Conservation (phyloP, 306 rosid genomes). For the Pterocarpus santalinus region DNA sequence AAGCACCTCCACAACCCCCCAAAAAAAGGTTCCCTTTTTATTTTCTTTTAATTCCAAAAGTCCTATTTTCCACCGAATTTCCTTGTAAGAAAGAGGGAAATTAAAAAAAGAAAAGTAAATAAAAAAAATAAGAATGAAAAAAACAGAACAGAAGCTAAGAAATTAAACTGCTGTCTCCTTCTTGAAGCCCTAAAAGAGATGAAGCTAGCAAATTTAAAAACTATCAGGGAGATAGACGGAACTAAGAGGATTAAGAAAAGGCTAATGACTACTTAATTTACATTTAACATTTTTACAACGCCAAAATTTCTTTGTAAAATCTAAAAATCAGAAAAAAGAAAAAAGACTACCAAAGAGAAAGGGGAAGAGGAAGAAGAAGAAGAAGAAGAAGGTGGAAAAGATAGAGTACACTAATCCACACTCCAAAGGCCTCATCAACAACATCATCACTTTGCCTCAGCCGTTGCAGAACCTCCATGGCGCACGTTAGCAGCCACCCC, state of each 20-base stretch:
- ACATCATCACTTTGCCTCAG: slow-evolving; percentile 60
- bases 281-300: slow-evolving; percentile 68
- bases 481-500: slow-evolving; percentile 58
- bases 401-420: slow-evolving; percentile 49
- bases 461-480: slow-evolving; percentile 55
- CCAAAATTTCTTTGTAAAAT: slow-evolving; percentile 76
- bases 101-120: background rate
- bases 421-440: slow-evolving; percentile 71
- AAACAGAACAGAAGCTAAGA: background rate
- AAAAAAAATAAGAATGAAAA: background rate
- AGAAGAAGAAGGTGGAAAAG: slow-evolving; percentile 15
- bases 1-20: background rate
- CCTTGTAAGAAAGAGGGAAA: background rate
- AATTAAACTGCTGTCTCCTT: slow-evolving; percentile 20
- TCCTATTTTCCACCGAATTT: slow-evolving; percentile 38
- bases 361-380: background rate
- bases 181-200: background rate
- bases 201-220: slow-evolving; percentile 6
- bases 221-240: background rate
- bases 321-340: slow-evolving; percentile 13
- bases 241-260: slow-evolving; percentile 13
- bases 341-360: slow-evolving; percentile 2
- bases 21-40: background rate
- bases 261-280: slow-evolving; percentile 55
- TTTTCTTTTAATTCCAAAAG: background rate